phyloP scores from a whole-genome alignment of 2,329 filamentous ascomycete genomes.

The Calonectria hawksworthii region DNA sequence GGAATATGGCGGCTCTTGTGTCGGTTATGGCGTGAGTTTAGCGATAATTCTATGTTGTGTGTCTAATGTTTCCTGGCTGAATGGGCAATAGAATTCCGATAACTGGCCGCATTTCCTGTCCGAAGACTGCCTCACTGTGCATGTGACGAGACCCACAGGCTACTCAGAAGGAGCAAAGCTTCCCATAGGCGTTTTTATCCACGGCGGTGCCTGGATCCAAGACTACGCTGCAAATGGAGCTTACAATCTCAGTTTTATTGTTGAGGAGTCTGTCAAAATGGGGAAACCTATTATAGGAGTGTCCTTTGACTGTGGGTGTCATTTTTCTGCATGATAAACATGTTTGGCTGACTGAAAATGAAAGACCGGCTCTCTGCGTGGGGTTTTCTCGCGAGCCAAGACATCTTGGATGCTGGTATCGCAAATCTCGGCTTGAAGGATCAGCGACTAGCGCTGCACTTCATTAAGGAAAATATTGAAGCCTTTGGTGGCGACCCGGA shows the following conservation, averaged over 20 bases:
- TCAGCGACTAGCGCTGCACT: slow-evolving; percentile 62
- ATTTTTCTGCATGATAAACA: accelerated
- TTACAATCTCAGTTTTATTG: slow-evolving; percentile 73
- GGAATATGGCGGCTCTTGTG: slow-evolving; percentile 41
- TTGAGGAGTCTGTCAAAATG: slow-evolving; percentile 55
- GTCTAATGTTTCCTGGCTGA: neutral
- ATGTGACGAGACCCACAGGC: slow-evolving; percentile 34
- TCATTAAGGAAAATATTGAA: slow-evolving; percentile 61
- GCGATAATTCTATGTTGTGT: too few species aligned
- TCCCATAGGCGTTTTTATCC: slow-evolving; percentile 44
- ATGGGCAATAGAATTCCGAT: slow-evolving; percentile 28
- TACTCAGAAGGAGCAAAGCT: slow-evolving; percentile 30
- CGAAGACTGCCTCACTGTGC: slow-evolving; percentile 40
- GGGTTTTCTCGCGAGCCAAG: slow-evolving; percentile 63
- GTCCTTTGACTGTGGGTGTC: slow-evolving; percentile 35
- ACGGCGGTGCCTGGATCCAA: slow-evolving; percentile 55
- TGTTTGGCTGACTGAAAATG: neutral
- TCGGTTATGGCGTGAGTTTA: slow-evolving; percentile 37
- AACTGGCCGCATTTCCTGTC: slow-evolving; percentile 33
- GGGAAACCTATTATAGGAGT: slow-evolving; percentile 39
- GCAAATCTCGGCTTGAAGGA: slow-evolving; percentile 65
- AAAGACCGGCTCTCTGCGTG: slow-evolving; percentile 41
- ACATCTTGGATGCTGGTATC: slow-evolving; percentile 51
- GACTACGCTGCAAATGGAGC: slow-evolving; percentile 61
- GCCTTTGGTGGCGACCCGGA: slow-evolving; percentile 61